phyloP scores from a whole-genome alignment of 2,329 filamentous ascomycete species.

The Colletotrichum sp. region DNA sequence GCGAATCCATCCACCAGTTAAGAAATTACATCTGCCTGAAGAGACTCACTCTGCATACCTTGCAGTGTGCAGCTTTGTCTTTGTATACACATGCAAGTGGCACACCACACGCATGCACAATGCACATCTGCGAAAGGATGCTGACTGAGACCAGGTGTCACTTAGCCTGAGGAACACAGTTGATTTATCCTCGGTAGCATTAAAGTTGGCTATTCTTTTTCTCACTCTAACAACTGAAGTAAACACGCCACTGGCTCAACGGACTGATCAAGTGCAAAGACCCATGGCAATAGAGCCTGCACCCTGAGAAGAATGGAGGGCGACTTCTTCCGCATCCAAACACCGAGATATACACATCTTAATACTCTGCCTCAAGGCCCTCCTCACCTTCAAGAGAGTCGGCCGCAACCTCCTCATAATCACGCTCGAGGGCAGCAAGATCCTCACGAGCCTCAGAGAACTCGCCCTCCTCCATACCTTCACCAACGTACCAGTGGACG shows the following conservation, averaged over 20 bases:
- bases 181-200: constrained; percentile 16
- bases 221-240: constrained; percentile 22
- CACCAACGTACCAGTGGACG: constrained; percentile 99
- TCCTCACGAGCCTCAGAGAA: constrained; percentile 99
- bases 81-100: neutral
- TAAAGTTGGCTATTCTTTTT: constrained; percentile 22
- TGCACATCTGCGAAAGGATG: neutral
- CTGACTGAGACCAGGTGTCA: neutral
- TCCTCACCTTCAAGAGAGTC: constrained; percentile 91
- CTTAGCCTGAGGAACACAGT: neutral
- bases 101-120: neutral
- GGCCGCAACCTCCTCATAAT: constrained; percentile 98
- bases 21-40: neutral
- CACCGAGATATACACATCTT: constrained; percentile 40
- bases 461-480: constrained; percentile 99
- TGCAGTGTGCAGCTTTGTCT: neutral
- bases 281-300: neutral
- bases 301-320: neutral
- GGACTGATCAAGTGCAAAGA: neutral
- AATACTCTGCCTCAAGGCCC: constrained; percentile 89
- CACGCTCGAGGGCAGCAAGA: constrained; percentile 94
- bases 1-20: neutral
- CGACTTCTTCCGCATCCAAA: constrained; percentile 18
- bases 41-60: neutral
- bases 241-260: constrained; percentile 13